Percentiles rank a stretch among this genome's conserved stretches.
These are phyloP conservation scores for Kodamaea sagamina DNA, from an alignment of 805 yeast genomes.

Conservation along the genomic window DNA sequence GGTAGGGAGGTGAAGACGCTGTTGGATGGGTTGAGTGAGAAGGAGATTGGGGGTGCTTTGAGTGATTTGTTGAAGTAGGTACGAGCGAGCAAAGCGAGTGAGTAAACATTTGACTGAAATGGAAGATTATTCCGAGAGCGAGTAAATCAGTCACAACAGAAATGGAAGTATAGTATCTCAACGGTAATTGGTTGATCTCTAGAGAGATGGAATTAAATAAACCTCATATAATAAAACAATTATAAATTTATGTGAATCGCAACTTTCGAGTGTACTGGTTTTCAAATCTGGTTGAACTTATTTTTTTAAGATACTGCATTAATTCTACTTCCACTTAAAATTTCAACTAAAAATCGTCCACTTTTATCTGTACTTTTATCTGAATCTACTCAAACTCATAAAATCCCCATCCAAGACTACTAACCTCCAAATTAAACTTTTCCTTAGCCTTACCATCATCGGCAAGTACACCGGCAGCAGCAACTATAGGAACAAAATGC, in stretches of 20 bases:
- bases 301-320: not conserved
- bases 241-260: no score
- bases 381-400: conserved; percentile 48
- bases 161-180: no score
- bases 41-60: conserved; percentile 45
- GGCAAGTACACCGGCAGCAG: conserved; percentile 57
- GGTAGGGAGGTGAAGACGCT: conserved; percentile 52
- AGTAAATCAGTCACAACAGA: no score
- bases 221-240: not conserved
- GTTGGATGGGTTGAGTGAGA: conserved; percentile 50
- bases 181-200: not conserved
- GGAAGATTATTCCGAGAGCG: no score
- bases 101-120: not conserved
- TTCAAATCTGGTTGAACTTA: not conserved
- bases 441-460: conserved; percentile 34
- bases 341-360: no score
- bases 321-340: no score
- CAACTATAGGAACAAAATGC: conserved; percentile 69
- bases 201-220: not conserved
- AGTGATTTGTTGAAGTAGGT: conserved; percentile 36
- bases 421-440: conserved; percentile 45
- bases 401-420: conserved; percentile 70
- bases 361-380: no score
- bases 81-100: not conserved
- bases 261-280: no score